Evolutionary conservation across 164 flowering plant genomes (phyloP), one percentile per base, ranked within the genome.

Genomic region (Stephania cephalantha): DNA sequence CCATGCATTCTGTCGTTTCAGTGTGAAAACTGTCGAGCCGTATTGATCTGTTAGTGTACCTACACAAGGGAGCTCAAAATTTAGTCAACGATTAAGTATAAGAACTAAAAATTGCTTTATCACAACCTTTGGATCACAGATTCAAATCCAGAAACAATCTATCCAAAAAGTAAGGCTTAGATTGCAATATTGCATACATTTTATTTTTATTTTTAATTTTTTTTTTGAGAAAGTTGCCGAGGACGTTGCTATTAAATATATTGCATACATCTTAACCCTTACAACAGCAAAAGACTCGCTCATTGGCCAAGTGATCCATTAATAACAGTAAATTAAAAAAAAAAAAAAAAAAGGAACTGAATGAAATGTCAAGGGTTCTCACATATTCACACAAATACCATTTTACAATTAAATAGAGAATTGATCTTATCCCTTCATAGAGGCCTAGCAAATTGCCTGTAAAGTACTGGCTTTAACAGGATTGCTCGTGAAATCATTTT

Each of bases 11-110:
- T 72, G 71, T 76, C 46, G 75, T 79, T 73, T 83, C 86, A 63
- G 77, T 53, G 46, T 71, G 67, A 76, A 53, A 66, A 75, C 71
- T 74, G n/a, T 78, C 58, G 3, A 83, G 79, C 74, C 82, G 85
- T 20, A 71, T 17, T 6, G 81, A 73, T 81, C 75, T 84, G 82
- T 74, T 82, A 50, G 74, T 75, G 77, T 95, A 95, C 88, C 99
- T 95, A 91, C 85, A 85, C 13, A 74, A 74, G 11, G 66, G 9
- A n/a, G 25, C 17, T 4, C 6, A 68, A 58, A 67, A 46, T 15
- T 22, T 5, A 9, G 10, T 8, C 29, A 9, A 25, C 18, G 22
- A 13, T 17, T 17, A 17, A 4, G n/a, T 50, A 29, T 7, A 55
- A 25, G 10, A 17, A 50, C 9, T 9, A 70, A 12, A 61, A 25